phyloP scores from a whole-genome alignment of 1,284 basidiomycete genomes.

The Ceratobasidium sp. region DNA sequence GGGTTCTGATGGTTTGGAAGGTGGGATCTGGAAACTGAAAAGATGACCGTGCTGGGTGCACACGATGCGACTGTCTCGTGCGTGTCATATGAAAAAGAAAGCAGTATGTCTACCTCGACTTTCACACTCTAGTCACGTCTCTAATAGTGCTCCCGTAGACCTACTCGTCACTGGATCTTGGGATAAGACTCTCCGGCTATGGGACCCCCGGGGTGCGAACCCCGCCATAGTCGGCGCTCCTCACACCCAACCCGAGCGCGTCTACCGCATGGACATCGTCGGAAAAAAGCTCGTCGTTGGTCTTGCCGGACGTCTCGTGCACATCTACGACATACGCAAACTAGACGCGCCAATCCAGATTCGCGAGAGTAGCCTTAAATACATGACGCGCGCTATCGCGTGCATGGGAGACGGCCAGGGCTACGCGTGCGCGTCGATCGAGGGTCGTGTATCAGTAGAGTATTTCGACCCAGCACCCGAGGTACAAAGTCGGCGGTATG shows the following conservation, averaged over 20 bases:
- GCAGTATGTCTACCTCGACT: slow-evolving; percentile 61
- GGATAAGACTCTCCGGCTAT: slow-evolving; percentile 90
- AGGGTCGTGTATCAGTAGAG: slow-evolving; percentile 97
- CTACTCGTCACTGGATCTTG: slow-evolving; percentile 87
- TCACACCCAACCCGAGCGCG: slow-evolving; percentile 81
- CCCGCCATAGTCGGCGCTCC: slow-evolving; percentile 69
- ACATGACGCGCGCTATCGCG: slow-evolving; percentile 90
- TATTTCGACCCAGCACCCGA: slow-evolving; percentile 89
- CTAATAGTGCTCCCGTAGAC: slow-evolving; percentile 62
- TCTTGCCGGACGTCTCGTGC: slow-evolving; percentile 89
- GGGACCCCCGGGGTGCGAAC: slow-evolving; percentile 76
- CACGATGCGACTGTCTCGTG: slow-evolving; percentile 76
- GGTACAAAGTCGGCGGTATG: slow-evolving; percentile 92
- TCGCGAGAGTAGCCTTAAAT: slow-evolving; percentile 94
- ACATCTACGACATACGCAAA: slow-evolving; percentile 86
- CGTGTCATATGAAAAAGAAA: slow-evolving; percentile 69
- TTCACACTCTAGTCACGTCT: slow-evolving; percentile 54
- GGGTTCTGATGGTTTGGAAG: slow-evolving; percentile 52
- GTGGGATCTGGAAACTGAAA: slow-evolving; percentile 74
- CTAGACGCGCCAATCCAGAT: slow-evolving; percentile 73
- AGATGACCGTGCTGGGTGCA: slow-evolving; percentile 72
- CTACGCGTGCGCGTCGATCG: slow-evolving; percentile 93
- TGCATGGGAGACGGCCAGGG: slow-evolving; percentile 96
- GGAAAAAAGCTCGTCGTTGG: slow-evolving; percentile 85
- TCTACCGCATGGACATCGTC: slow-evolving; percentile 84